These are phyloP conservation scores for Ceratocystis lukuohia DNA, from an alignment of 2,329 filamentous ascomycete species.

Conservation along the genomic window DNA sequence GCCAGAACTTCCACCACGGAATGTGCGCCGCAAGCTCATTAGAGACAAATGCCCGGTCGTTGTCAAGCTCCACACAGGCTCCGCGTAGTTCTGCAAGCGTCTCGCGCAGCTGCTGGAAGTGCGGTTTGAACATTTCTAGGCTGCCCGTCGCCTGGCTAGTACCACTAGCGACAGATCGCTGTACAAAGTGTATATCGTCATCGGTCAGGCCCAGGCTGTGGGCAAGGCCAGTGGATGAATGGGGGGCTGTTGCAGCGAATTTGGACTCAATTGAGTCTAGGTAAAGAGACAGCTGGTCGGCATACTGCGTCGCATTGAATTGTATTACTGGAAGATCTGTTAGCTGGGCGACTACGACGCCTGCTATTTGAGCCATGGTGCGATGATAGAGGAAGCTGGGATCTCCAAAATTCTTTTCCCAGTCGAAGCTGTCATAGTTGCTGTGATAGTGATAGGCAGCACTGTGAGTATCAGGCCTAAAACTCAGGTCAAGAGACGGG, in stretches of 20 bases:
- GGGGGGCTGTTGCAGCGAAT: constrained; percentile 27
- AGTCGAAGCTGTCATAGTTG: constrained; percentile 82
- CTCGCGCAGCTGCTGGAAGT: constrained; percentile 29
- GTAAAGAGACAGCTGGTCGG: constrained; percentile 40
- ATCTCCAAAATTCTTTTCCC: constrained; percentile 77
- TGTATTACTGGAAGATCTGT: constrained; percentile 48
- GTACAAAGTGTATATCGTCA: constrained; percentile 24
- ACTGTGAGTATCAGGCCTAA: constrained; percentile 32
- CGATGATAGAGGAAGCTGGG: constrained; percentile 51
- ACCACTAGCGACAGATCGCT: constrained; percentile 22
- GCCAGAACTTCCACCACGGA: constrained; percentile 68
- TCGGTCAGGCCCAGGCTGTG: constrained; percentile 22
- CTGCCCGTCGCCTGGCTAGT: constrained; percentile 26
- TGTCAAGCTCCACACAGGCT: constrained; percentile 35
- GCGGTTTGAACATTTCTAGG: constrained; percentile 29
- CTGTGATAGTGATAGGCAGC: constrained; percentile 72
- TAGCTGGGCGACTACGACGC: constrained; percentile 47
- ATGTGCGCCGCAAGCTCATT: constrained; percentile 39
- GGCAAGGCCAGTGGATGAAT: neutral
- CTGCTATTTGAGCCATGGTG: constrained; percentile 52
- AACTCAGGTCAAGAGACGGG: constrained; percentile 51
- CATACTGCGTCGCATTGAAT: constrained; percentile 53
- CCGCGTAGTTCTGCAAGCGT: constrained; percentile 29
- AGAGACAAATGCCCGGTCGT: constrained; percentile 31
- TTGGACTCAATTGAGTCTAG: constrained; percentile 39